phyloP scores from a whole-genome alignment of 176 grass and related monocot genomes.

The Carex kokanica region DNA sequence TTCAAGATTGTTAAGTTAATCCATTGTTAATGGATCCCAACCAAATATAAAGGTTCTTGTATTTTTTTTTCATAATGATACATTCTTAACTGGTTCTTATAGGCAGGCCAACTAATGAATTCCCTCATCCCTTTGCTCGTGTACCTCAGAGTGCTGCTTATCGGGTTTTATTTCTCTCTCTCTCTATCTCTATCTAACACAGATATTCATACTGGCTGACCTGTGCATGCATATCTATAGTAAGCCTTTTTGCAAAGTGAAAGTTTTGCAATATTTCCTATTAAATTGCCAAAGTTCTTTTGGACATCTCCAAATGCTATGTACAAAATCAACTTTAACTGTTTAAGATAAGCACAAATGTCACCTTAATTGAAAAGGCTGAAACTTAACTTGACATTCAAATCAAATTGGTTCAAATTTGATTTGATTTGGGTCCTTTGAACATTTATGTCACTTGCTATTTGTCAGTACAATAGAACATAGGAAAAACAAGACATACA shows the following conservation, averaged over 20 bases:
- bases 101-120: conserved; percentile 99
- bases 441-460: not conserved
- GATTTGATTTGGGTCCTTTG: not conserved
- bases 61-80: conserved; percentile 27
- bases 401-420: not conserved
- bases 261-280: not conserved
- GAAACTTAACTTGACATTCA: not conserved
- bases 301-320: not conserved
- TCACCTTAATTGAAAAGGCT: not conserved
- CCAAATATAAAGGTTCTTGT: not conserved
- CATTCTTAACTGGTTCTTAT: conserved; percentile 59
- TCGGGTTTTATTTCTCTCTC: conserved; percentile 44
- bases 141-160: conserved; percentile 83
- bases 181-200: not conserved
- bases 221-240: not conserved
- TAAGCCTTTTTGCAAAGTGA: not conserved
- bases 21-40: not conserved
- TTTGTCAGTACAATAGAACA: not conserved
- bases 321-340: not conserved
- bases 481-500: not conserved
- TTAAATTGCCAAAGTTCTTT: not conserved
- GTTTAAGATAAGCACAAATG: not conserved
- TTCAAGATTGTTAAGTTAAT: conserved; percentile 2
- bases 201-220: not conserved
- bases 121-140: conserved; percentile 92